Evolutionary conservation across 2,329 filamentous ascomycete species (phyloP), one percentile per base, ranked within the genome.

Genomic region (Fusarium sp.): DNA sequence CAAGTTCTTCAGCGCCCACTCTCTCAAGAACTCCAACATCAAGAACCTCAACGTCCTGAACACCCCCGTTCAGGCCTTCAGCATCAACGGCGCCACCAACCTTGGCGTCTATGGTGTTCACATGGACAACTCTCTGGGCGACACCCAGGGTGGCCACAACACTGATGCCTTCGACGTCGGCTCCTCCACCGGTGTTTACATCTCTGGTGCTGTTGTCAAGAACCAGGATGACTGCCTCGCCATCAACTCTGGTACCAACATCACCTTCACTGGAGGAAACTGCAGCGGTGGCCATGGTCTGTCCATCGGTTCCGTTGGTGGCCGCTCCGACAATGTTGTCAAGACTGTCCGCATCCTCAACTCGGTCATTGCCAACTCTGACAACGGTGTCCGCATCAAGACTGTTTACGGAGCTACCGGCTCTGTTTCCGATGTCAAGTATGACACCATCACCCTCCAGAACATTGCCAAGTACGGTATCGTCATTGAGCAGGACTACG

Each of bases 221-320:
- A 91, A 91, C 83, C 89, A 91, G 81, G 89, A 91, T 68, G 89
- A 91, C 77, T 91, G 89, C 74, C 83, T 91, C 9, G 89, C 89
- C 30, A 78, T 89, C 70, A 91, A 90, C 82, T 89, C 87, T 3
- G 87, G 86, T 2, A 84, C 80, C 32, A 81, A 86, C 76, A 87
- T 88, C 70, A 84, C 82, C 60, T 87, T 88, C 79, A 84, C 80
- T 25, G 81, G 80, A 48, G 82, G 85, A 9, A 79, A 81, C 76
- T 88, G 87, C 82, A 84, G 80, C 27, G 84, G 84, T 39, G 84
- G 85, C 4, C 85, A 86, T 68, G 84, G 84, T 37, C 79, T 86
- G 10, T 85, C 83, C 16, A 86, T 84, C 54, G 84, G 84, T 32
- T 84, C 81, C 14, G 83, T 86, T 10, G 88, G 84, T 41, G 86